Conservation (phyloP, 163 green algal genomes). For the Coccomyxa subellipsoidea region DNA sequence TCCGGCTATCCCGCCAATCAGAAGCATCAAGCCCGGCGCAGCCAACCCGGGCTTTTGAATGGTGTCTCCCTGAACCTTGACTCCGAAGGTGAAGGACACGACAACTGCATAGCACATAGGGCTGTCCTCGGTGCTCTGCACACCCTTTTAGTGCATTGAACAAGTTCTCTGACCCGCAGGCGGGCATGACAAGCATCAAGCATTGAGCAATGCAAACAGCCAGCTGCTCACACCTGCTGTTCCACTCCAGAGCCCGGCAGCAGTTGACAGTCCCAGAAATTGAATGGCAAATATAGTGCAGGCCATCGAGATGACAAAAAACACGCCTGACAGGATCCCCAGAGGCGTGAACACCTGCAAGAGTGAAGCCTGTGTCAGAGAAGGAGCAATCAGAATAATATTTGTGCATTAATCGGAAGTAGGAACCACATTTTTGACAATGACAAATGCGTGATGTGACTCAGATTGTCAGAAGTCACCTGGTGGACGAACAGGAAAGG, state of each 20-base stretch:
- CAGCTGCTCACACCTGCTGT: constrained; percentile 13
- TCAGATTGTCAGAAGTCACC: neutral
- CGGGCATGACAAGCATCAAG: neutral
- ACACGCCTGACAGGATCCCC: constrained; percentile 28
- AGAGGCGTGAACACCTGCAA: constrained; percentile 32
- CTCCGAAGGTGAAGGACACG: constrained; percentile 37
- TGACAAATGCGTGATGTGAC: neutral
- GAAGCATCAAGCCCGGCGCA: constrained; percentile 25
- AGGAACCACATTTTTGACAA: too few species aligned
- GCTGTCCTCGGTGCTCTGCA: too few species aligned
- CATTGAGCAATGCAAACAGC: neutral
- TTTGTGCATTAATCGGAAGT: too few species aligned
- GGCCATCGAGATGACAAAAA: constrained; percentile 31
- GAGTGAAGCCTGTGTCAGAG: neutral
- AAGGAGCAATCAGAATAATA: too few species aligned
- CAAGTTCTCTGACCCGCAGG: neutral
- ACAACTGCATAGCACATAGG: constrained; percentile 9
- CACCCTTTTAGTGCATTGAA: neutral
- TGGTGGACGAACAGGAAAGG: neutral
- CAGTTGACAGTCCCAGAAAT: constrained; percentile 23
- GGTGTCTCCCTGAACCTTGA: constrained; percentile 20
- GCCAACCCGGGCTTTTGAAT: constrained; percentile 21
- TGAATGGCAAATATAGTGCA: constrained; percentile 32
- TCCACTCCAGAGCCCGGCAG: constrained; percentile 32
- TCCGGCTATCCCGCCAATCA: constrained; percentile 34